Evolutionary conservation across 352 stramenopile genomes (phyloP).

Genomic region (Phytophthora podocarpi): DNA sequence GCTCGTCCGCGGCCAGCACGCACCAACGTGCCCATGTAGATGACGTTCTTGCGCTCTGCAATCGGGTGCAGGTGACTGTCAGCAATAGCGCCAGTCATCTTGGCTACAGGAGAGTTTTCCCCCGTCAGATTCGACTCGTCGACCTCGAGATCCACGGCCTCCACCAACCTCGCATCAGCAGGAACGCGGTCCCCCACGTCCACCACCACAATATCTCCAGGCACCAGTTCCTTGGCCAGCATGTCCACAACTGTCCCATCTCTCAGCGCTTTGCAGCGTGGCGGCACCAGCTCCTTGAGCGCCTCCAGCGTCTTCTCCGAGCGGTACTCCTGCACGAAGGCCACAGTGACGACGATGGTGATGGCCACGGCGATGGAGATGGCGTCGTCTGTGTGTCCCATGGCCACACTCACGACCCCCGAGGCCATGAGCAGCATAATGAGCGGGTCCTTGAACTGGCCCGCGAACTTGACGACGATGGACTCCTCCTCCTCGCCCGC

Average conservation of each 20-base stretch:
- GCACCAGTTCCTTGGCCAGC: constrained; percentile 77
- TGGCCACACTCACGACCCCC: constrained; percentile 88
- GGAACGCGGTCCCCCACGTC: constrained; percentile 94
- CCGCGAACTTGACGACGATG: constrained; percentile 91
- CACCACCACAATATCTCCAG: constrained; percentile 89
- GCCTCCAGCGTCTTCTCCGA: constrained; percentile 88
- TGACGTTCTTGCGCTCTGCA: constrained; percentile 89
- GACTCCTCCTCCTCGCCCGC: constrained; percentile 77
- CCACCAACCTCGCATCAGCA: constrained; percentile 90
- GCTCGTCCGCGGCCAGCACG: constrained; percentile 91
- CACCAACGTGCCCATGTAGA: constrained; percentile 98
- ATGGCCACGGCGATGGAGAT: constrained; percentile 96
- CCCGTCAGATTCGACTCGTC: constrained; percentile 96
- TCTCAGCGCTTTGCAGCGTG: constrained; percentile 68
- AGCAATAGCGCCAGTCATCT: constrained; percentile 65
- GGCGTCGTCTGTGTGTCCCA: constrained; percentile 96
- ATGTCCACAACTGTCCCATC: constrained; percentile 65
- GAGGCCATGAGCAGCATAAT: constrained; percentile 96
- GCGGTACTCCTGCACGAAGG: constrained; percentile 91
- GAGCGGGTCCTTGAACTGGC: constrained; percentile 97
- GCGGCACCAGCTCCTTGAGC: constrained; percentile 81
- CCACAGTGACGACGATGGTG: constrained; percentile 97
- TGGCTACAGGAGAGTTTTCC: constrained; percentile 88
- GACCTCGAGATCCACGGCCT: constrained; percentile 88
- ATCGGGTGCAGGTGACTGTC: constrained; percentile 74